Conservation (phyloP, 768 basidiomycete species). For the Pleurotus tuber-regium region DNA sequence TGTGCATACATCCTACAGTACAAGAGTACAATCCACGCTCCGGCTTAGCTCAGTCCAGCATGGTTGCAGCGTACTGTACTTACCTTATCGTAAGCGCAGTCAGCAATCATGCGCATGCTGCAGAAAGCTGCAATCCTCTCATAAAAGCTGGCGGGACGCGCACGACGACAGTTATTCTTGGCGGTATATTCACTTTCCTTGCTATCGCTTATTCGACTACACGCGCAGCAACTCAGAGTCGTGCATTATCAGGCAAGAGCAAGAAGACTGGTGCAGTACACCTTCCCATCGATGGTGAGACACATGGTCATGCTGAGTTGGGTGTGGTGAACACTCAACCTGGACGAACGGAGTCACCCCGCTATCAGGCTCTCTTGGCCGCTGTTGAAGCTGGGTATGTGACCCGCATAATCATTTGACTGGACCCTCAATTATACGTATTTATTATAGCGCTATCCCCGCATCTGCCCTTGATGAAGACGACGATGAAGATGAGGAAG, state of each 20-base stretch:
- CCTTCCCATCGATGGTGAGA: slow-evolving; percentile 52
- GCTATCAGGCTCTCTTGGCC: slow-evolving; percentile 91
- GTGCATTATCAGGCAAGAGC: slow-evolving; percentile 78
- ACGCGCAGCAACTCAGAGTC: slow-evolving; percentile 92
- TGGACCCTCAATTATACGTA: neutral
- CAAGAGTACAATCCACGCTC: slow-evolving; percentile 94
- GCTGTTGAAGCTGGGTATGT: slow-evolving; percentile 92
- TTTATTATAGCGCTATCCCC: slow-evolving; percentile 80
- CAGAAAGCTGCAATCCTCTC: slow-evolving; percentile 82
- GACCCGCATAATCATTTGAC: slow-evolving; percentile 17
- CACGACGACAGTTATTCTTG: slow-evolving; percentile 84
- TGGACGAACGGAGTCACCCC: slow-evolving; percentile 75
- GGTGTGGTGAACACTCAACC: slow-evolving; percentile 84
- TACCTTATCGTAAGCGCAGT: slow-evolving; percentile 94
- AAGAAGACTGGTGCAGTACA: slow-evolving; percentile 64
- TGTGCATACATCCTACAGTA: slow-evolving; percentile 81
- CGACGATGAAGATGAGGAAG: slow-evolving; percentile 73
- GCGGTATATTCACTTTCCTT: slow-evolving; percentile 94
- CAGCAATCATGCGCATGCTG: slow-evolving; percentile 82
- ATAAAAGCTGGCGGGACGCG: slow-evolving; percentile 64
- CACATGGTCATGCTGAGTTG: slow-evolving; percentile 61
- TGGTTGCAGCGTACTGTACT: slow-evolving; percentile 98
- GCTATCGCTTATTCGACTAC: slow-evolving; percentile 98
- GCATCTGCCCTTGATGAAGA: slow-evolving; percentile 88
- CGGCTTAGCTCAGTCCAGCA: slow-evolving; percentile 90